Evolutionary conservation across 2,329 filamentous ascomycete species (phyloP).

Genomic region (Colletotrichum nymphaeae): DNA sequence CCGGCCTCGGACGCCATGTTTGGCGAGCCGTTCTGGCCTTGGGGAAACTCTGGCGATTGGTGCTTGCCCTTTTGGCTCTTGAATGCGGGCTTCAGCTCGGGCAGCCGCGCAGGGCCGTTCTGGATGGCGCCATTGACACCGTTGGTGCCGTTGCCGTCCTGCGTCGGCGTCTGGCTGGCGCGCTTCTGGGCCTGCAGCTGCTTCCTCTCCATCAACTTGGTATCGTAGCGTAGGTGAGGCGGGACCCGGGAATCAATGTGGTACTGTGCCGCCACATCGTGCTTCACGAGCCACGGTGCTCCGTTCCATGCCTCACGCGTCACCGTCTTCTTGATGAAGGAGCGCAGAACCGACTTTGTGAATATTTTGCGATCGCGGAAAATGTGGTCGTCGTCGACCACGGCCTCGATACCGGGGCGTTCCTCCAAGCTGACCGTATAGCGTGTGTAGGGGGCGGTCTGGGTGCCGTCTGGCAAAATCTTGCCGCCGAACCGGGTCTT

Average conservation of each 20-base stretch:
- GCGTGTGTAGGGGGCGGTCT: slow-evolving; percentile 78
- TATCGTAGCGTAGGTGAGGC: slow-evolving; percentile 83
- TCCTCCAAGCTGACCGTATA: slow-evolving; percentile 84
- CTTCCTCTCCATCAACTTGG: slow-evolving; percentile 81
- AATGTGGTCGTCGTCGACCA: slow-evolving; percentile 85
- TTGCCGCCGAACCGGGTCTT: slow-evolving; percentile 81
- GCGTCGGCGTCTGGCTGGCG: slow-evolving; percentile 52
- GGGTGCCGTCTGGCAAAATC: slow-evolving; percentile 73
- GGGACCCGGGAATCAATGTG: slow-evolving; percentile 91
- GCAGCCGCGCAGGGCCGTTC: slow-evolving; percentile 67
- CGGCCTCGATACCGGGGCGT: slow-evolving; percentile 75
- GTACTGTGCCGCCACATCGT: slow-evolving; percentile 84
- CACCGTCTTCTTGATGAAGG: slow-evolving; percentile 96
- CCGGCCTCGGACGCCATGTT: slow-evolving; percentile 46
- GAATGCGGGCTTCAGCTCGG: slow-evolving; percentile 78
- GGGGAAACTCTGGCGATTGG: slow-evolving; percentile 44
- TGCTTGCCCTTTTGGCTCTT: slow-evolving; percentile 76
- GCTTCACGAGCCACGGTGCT: slow-evolving; percentile 96
- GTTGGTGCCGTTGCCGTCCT: slow-evolving; percentile 28
- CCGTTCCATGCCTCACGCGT: slow-evolving; percentile 92
- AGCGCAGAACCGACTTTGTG: slow-evolving; percentile 91
- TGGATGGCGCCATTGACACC: slow-evolving; percentile 53
- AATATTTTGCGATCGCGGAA: slow-evolving; percentile 90
- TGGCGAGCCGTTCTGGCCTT: slow-evolving; percentile 59
- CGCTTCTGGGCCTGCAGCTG: slow-evolving; percentile 76